Evolutionary conservation across 2,329 filamentous ascomycete genomes (phyloP).

Genomic region (Aspergillus jensenii): DNA sequence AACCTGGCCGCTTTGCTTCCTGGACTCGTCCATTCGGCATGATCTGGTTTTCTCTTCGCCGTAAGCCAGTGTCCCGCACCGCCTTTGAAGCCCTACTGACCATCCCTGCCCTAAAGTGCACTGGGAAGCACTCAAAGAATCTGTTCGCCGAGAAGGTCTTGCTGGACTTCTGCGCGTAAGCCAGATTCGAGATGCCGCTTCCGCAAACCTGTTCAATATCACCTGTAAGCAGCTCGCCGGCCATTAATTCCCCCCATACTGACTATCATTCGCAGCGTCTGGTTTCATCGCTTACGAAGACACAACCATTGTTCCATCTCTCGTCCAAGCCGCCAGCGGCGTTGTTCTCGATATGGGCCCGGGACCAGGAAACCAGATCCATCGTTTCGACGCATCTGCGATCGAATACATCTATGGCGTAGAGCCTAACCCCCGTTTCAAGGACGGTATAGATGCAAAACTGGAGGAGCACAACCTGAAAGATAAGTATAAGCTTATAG

Average conservation of each 20-base stretch:
- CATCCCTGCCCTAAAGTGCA: conserved; percentile 14
- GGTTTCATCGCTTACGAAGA: conserved; percentile 35
- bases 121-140: conserved; percentile 17
- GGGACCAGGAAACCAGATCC: conserved; percentile 46
- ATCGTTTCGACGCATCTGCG: conserved; percentile 33
- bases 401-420: conserved; percentile 41
- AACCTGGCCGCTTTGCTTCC: conserved; percentile 12
- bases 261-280: neutral
- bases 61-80: neutral
- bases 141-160: conserved; percentile 18
- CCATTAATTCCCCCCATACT: neutral
- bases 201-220: conserved; percentile 18
- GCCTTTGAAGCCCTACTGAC: neutral
- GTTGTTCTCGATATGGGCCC: conserved; percentile 48
- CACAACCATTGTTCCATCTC: conserved; percentile 33
- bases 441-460: conserved; percentile 30
- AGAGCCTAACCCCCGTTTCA: conserved; percentile 42
- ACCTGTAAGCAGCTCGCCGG: conserved; percentile 14
- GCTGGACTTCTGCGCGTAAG: conserved; percentile 8
- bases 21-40: conserved; percentile 16
- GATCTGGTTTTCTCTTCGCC: conserved; percentile 19
- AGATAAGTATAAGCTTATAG: conserved; percentile 41
- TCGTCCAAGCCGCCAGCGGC: conserved; percentile 32
- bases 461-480: conserved; percentile 29
- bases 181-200: conserved; percentile 20